Base-by-base conservation (phyloP, 345 rosid genomes). In the Dovyalis caffra region DNA sequence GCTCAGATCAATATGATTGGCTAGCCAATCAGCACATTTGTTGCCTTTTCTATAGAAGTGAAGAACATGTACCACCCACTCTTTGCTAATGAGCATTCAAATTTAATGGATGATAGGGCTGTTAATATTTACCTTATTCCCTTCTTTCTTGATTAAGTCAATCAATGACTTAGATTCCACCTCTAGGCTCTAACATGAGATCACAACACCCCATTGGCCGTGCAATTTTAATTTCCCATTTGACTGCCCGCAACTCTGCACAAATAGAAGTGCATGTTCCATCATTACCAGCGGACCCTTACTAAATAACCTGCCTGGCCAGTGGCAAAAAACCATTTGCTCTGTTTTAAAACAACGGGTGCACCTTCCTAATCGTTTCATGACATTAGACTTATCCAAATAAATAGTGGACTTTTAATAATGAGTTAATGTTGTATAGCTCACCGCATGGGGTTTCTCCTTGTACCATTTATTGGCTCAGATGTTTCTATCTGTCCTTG, bases 401-500 rank as follows among this genome's bases (percentile, higher is more conserved):
- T 6, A 28, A 23, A 64, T 34, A 6, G 16, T 65, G 37, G 11
- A 26, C 8, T 20, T 26, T 64, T 62, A 3, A 43, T 32, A 5
- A 20, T 21, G 10, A 21, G 38, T 12, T 38, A 65, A 45, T 58
- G 15, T 8, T 53, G 26, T 23, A 21, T 8, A 3, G 60, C 60
- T 53, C 60, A n/a, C 12, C 23, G 0, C 28, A n/a, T 53, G 60
- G 26, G 60, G 53, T 18, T 53, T 53, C 25, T 53, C 60, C 28
- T n/a, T 53, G 60, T 53, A 8, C 60, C 0, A 3, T 40, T 40
- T 12, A 40, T 2, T 12, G 11, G 66, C 72, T 83, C 35, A 73
- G 66, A 34, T 63, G 12, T 31, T 73, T 60, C 37, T 68, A 20
- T 76, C 75, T 75, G 53, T 64, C 61, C 76, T 74, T 62, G 40